Evolutionary conservation across 345 rosid species (phyloP), one percentile per base, ranked within the genome.

Genomic region (Raphanus raphanistrum): DNA sequence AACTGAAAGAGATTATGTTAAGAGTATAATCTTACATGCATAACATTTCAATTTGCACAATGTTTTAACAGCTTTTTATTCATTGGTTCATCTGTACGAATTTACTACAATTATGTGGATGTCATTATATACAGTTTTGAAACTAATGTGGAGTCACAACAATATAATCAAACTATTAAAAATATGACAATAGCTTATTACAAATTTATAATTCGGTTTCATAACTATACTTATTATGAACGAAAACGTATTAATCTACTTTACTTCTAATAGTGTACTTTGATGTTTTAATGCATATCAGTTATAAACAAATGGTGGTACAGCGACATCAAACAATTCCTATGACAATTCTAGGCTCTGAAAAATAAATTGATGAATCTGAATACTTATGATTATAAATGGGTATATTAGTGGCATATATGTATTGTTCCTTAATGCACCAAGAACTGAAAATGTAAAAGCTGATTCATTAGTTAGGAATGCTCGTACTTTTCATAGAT

Each of bases 291-390:
- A 45, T 31, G 48, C 68, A 43, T 72, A 11, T 16, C 29, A 8
- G 45, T 70, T 38, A 27, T 38, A 16, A 21, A 48, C 35, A 32
- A 63, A 17, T 16, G 8, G n/a, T 6, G 70, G 35, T 52, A 26
- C 26, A 35, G 5, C 77, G 61, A 35, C 27, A 43, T 43, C 73
- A 29, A 31, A 35, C 68, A 76, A 8, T 60, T 68, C 4, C 26
- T 43, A 29, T 12, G 3, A 17, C 4, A 66, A 8, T 1, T 36
- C 0, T 48, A 13, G 31, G 32, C 10, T 17, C 21, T 41, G n/a
- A 73, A 73, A 35, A 60, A 57, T 62, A 43, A 29, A 62, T 43
- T 15, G 29, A 28, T 15, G 29, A 41, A 60, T 72, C 36, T 38
- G 38, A 1, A 25, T 17, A 26, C 6, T 25, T 13, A 50, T 52